These are phyloP conservation scores for Colletotrichum incanum DNA, from an alignment of 2,329 filamentous ascomycete genomes.

Conservation along the genomic window DNA sequence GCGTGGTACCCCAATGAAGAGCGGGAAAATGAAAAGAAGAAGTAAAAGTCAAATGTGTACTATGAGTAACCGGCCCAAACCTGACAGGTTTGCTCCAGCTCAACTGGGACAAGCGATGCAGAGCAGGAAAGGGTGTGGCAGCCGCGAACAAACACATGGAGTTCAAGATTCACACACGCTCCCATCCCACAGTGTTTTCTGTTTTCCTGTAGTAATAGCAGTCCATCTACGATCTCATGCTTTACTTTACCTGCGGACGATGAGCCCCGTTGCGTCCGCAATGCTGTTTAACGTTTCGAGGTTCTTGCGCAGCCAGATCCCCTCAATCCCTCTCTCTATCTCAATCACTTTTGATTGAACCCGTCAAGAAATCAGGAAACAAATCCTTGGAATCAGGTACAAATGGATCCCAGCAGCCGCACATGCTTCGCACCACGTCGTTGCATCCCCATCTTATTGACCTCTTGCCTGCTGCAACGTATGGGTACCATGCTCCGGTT, in stretches of 20 bases:
- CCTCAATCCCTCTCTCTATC: not conserved
- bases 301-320: not conserved
- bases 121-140: not conserved
- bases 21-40: no score
- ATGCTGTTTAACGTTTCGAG: constrained; percentile 5
- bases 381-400: constrained; percentile 21
- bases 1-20: not conserved
- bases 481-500: constrained; percentile 13
- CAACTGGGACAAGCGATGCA: constrained; percentile 17
- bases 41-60: no score
- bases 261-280: not conserved
- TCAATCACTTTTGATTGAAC: not conserved
- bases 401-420: constrained; percentile 17
- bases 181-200: not conserved
- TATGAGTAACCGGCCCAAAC: constrained; percentile 17
- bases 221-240: constrained; percentile 8
- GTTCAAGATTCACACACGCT: not conserved
- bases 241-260: not conserved
- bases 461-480: constrained; percentile 2
- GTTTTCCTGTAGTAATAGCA: not conserved
- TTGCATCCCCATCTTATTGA: constrained; percentile 20
- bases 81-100: constrained; percentile 15
- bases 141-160: not conserved
- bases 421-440: constrained; percentile 27
- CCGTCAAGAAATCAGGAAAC: constrained; percentile 7